Percentiles rank a stretch among this genome's conserved stretches.
These are phyloP conservation scores for Arthrobotrys megalospora DNA, from an alignment of 2,329 filamentous ascomycete species.

Conservation along the genomic window DNA sequence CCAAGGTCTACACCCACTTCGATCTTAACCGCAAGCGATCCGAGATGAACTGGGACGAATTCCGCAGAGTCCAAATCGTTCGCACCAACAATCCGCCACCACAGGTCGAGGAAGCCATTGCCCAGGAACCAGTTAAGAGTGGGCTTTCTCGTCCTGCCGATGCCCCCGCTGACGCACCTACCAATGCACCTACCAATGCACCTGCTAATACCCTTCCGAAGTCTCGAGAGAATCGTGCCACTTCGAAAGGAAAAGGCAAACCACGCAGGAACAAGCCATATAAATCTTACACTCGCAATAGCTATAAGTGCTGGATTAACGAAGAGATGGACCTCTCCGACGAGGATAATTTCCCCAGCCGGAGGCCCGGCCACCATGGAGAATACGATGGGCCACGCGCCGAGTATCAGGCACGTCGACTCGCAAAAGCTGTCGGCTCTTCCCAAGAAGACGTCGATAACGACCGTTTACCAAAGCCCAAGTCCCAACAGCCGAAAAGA, in stretches of 20 bases:
- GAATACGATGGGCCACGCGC: conserved; percentile 10
- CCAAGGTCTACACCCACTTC: conserved; percentile 37
- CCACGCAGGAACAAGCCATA: not conserved
- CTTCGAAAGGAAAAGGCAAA: too few relatives aligned
- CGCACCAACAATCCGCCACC: conserved; percentile 22
- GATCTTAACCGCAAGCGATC: conserved; percentile 52
- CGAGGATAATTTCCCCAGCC: conserved; percentile 56
- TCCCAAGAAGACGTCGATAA: not conserved
- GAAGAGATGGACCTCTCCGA: conserved; percentile 46
- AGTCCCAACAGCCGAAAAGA: conserved; percentile 31
- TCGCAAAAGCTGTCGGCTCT: conserved; percentile 24
- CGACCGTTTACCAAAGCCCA: not conserved
- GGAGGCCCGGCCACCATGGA: not conserved
- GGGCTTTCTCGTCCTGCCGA: not conserved
- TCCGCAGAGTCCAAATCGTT: conserved; percentile 35
- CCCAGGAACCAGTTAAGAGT: too few relatives aligned
- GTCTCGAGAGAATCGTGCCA: too few relatives aligned
- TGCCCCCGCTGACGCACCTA: too few relatives aligned
- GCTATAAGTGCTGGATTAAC: conserved; percentile 14
- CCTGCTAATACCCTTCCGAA: too few relatives aligned
- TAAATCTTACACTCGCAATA: not conserved
- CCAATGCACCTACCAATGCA: too few relatives aligned
- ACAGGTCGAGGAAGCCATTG: not conserved
- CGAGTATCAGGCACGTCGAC: conserved; percentile 29
- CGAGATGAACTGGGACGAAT: conserved; percentile 49